Conservation (phyloP, 805 yeast genomes). For the Kuraishia molischiana region DNA sequence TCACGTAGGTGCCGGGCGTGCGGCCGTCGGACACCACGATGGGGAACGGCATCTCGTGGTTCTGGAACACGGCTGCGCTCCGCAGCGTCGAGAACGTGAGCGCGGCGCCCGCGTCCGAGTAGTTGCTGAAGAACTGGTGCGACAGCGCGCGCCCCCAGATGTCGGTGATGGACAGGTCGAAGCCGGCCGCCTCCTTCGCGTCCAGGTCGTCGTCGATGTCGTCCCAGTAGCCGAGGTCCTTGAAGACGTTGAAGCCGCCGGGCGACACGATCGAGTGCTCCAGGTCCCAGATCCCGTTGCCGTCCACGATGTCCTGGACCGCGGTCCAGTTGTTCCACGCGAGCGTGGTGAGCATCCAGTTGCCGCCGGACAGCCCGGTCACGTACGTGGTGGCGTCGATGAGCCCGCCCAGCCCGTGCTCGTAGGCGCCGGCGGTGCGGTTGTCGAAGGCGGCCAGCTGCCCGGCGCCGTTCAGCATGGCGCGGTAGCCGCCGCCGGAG, state of each 20-base stretch:
- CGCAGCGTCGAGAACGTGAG: conserved; percentile 48
- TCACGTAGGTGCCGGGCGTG: conserved; percentile 46
- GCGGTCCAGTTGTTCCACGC: conserved; percentile 66
- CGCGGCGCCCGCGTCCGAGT: conserved; percentile 54
- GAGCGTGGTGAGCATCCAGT: conserved; percentile 69
- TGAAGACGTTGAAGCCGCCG: conserved; percentile 49
- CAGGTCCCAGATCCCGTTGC: conserved; percentile 58
- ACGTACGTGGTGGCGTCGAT: conserved; percentile 62
- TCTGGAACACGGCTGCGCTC: conserved; percentile 48
- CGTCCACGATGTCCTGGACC: conserved; percentile 45
- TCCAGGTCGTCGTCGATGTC: conserved; percentile 42
- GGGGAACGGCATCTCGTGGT: conserved; percentile 65
- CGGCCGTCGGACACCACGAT: conserved; percentile 58
- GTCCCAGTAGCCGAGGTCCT: conserved; percentile 42
- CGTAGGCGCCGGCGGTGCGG: conserved; percentile 45
- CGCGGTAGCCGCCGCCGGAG: conserved; percentile 88
- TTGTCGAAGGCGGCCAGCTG: conserved; percentile 70
- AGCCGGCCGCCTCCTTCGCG: conserved; percentile 54
- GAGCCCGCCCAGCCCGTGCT: conserved; percentile 61
- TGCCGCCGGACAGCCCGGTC: conserved; percentile 77
- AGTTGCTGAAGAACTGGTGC: conserved; percentile 58
- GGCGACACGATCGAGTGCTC: conserved; percentile 49
- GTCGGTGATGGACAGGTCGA: conserved; percentile 58
- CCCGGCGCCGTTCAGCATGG: conserved; percentile 83
- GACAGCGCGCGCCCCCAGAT: conserved; percentile 74